Evolutionary conservation across 352 stramenopile genomes (phyloP).

Genomic region (Phytophthora foliorum): DNA sequence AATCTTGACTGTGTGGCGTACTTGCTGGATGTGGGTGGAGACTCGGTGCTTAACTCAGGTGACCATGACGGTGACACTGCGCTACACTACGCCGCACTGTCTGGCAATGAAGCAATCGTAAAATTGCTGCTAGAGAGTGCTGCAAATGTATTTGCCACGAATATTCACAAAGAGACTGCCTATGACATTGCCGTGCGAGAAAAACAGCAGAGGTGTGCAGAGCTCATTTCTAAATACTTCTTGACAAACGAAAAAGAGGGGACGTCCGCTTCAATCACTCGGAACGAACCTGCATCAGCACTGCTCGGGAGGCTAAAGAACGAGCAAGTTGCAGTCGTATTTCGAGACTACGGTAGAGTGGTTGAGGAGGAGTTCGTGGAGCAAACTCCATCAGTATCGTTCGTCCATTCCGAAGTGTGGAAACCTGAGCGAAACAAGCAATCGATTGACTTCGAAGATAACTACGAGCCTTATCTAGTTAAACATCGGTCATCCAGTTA

Average conservation of each 20-base stretch:
- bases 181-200: constrained; percentile 71
- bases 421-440: constrained; percentile 4
- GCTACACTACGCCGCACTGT: constrained; percentile 77
- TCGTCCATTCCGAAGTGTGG: constrained; percentile 25
- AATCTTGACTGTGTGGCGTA: constrained; percentile 81
- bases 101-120: constrained; percentile 70
- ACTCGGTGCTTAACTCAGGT: constrained; percentile 83
- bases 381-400: constrained; percentile 22
- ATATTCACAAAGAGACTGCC: constrained; percentile 69
- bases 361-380: constrained; percentile 31
- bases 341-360: constrained; percentile 25
- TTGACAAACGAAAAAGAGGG: constrained; percentile 47
- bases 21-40: constrained; percentile 83
- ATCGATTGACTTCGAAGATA: constrained; percentile 8
- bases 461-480: constrained; percentile 19
- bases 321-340: constrained; percentile 13
- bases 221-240: constrained; percentile 70
- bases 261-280: constrained; percentile 26
- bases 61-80: constrained; percentile 83
- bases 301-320: constrained; percentile 42
- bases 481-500: constrained; percentile 27
- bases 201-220: constrained; percentile 54
- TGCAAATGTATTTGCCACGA: constrained; percentile 70
- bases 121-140: constrained; percentile 82
- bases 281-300: constrained; percentile 61